These are phyloP conservation scores for Calcarisporium arbuscula DNA, from an alignment of 2,329 filamentous ascomycete species.

Conservation along the genomic window DNA sequence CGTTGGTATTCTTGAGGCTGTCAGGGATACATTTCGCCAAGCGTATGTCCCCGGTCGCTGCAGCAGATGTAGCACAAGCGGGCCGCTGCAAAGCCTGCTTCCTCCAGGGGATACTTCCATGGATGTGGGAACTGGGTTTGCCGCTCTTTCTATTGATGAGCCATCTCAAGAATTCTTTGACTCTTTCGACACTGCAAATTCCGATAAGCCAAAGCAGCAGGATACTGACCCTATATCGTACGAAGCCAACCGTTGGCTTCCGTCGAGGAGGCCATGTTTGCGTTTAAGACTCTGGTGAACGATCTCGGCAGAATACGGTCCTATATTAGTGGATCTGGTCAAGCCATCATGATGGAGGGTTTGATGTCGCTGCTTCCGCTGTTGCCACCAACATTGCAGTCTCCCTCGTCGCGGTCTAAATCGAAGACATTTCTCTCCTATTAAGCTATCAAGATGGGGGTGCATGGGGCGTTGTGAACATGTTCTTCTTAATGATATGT, in stretches of 20 bases:
- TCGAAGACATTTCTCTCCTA: slow-evolving; percentile 20
- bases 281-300: slow-evolving; percentile 18
- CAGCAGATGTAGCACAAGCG: no score
- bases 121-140: slow-evolving; percentile 25
- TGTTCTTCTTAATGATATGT: no score
- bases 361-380: slow-evolving; percentile 26
- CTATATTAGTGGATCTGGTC: slow-evolving; percentile 24
- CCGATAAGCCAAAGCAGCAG: slow-evolving; percentile 1
- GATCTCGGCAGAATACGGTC: slow-evolving; percentile 23
- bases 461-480: slow-evolving; percentile 11
- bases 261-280: slow-evolving; percentile 20
- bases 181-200: slow-evolving; percentile 21
- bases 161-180: slow-evolving; percentile 29
- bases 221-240: slow-evolving; percentile 15
- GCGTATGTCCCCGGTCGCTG: no score
- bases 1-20: slow-evolving; percentile 25
- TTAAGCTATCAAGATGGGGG: slow-evolving; percentile 20
- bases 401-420: slow-evolving; percentile 24
- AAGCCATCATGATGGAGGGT: no score
- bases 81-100: no score
- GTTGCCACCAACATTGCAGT: slow-evolving; percentile 31
- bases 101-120: slow-evolving; percentile 12
- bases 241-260: slow-evolving; percentile 19
- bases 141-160: slow-evolving; percentile 27
- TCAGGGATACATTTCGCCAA: slow-evolving; percentile 23